Base-by-base conservation (phyloP, 2,329 filamentous ascomycete genomes). In the Moelleriella libera region DNA sequence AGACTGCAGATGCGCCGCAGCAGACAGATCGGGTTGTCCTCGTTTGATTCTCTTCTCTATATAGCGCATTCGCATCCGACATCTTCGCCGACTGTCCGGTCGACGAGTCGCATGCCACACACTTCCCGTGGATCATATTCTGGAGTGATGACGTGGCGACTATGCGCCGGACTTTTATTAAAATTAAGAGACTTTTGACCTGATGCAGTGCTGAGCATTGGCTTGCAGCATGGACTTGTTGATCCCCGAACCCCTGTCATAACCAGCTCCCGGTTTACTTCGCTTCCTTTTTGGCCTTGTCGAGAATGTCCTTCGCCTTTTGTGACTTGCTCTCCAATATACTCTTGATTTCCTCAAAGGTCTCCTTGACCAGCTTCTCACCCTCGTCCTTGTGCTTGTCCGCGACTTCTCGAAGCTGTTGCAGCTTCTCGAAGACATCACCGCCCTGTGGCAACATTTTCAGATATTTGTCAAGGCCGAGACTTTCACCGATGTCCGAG, bases 371-470 rank as follows among this genome's bases (percentile, higher is more conserved):
- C 39, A 88, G 67, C 62, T 79, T 75, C 68, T 87, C 75, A 2
- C 82, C 82, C 61, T 88, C 81, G 5, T 79, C 70, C 45, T 76
- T 78, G 60, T 85, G 79, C 66, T 85, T 78, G 55, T 82, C 69
- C 0, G 79, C 80, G 11, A 83, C 69, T 52, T 83, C 71, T 53
- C 76, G 71, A 47, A 88, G 62, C 55, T 84, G 72, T 56, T 78
- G 68, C 47, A 88, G 60, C 64, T 85, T 83, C 37, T 76, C 70
- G 37, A 85, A 58, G 44, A 88, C 75, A 61, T 83, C 74, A 42
- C 72, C 70, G 0, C 79, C 80, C 10, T 76, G 73, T 0, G 82
- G 81, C 6, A 86, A 69, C 71, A 78, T 74, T 55, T 78, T 68
- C n/a, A 84, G 63, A 61, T 82, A 83, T 58, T 80, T 68, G 49